Base-by-base conservation (phyloP, 2,329 filamentous ascomycete species). In the Rugonectria rugulosa region DNA sequence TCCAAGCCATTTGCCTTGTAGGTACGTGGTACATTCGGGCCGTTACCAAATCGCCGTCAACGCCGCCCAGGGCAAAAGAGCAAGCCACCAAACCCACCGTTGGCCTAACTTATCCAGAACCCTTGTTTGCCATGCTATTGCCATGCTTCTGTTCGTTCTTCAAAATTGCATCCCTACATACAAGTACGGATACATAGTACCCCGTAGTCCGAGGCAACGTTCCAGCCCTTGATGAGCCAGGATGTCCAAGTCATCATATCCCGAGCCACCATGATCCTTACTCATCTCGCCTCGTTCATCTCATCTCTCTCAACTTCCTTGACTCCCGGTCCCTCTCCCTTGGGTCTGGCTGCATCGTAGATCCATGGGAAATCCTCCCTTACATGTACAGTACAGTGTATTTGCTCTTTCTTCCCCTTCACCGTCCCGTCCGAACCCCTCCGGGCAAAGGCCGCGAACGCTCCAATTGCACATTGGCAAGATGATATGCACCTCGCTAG, bases 281-380 rank as follows among this genome's bases (percentile, higher is more conserved):
- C 41, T 56, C 45, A 56, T 53, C 51, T 53, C 51, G 51, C 42
- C 43, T 46, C 43, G 19, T 32, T 53, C 50, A 10, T 55, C 51
- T 48, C 38, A 42, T 37, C 38, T 47, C 24, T 48, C 4, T 50
- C 14, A 40, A 38, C 23, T 32, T 24, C 52, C 38, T 41, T 36
- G 31, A 32, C 15, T 34, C 15, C 10, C 29, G 14, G n/a, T 36
- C 5, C 8, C 23, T 21, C 36, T 14, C 17, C 36, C 36, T 14
- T 38, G 17, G 43, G 32, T n/a, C 50, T 42, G 32, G 21, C 45
- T 50, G 17, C 27, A 41, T 47, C 5, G 21, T 23, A 47, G 48
- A 43, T 29, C 37, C 29, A 41, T 31, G 15, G n/a, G n/a, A n/a
- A 34, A 15, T 29, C 15, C 27, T 34, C 32, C 34, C 23, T 40